Percentiles rank a stretch among this genome's conserved stretches.
These are phyloP conservation scores for Bauhinia variegata DNA, from an alignment of 306 rosid genomes.

Conservation along the genomic window DNA sequence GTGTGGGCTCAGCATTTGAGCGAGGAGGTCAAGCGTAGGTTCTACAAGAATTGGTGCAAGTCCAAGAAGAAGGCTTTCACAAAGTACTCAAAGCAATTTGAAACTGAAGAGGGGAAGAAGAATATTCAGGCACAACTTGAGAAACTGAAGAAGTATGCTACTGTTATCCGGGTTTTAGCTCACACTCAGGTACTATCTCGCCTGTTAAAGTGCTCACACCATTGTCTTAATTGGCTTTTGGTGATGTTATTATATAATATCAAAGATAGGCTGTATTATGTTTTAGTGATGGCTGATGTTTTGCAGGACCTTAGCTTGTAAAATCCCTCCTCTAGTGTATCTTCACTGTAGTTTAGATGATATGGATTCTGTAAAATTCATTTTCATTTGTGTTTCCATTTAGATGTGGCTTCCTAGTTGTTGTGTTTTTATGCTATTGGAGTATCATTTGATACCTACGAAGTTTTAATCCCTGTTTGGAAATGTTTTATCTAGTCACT, in stretches of 20 bases:
- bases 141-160: constrained; percentile 68
- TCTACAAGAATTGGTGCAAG: constrained; percentile 89
- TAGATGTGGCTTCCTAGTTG: too few species aligned
- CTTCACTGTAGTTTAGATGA: too few species aligned
- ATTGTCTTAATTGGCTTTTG: background rate
- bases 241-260: background rate
- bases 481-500: too few species aligned
- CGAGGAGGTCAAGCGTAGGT: constrained; percentile 77
- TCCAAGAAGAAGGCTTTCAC: constrained; percentile 90
- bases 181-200: constrained; percentile 69
- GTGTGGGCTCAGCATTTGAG: constrained; percentile 92
- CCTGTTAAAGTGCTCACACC: background rate
- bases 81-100: constrained; percentile 71
- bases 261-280: background rate
- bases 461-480: too few species aligned
- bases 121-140: constrained; percentile 65
- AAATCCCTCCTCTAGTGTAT: too few species aligned
- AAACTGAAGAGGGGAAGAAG: constrained; percentile 80
- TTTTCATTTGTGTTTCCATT: too few species aligned
- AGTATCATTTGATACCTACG: too few species aligned
- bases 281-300: too few species aligned
- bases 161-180: constrained; percentile 81
- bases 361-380: too few species aligned
- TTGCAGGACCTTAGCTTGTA: too few species aligned
- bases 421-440: too few species aligned